Base-by-base conservation (phyloP, 805 yeast species). In the Grigorovia transvaalensis region DNA sequence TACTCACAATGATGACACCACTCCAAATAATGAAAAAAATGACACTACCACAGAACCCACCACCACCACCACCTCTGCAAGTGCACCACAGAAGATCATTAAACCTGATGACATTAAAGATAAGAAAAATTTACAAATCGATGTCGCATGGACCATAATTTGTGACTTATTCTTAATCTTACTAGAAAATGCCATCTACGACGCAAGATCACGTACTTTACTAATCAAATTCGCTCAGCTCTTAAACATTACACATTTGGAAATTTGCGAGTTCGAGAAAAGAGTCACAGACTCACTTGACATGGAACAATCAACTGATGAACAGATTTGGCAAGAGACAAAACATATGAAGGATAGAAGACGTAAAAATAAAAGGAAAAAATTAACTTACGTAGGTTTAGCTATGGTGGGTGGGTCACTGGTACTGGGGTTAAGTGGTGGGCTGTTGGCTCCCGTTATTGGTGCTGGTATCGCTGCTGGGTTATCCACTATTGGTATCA, bases 391-490 rank as follows among this genome's bases (percentile, higher is more conserved):
- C 61, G 86, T 93, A 55, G 99, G 98, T 0, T 71, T 93, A 48
- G 99, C 99, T 0, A 93, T 98, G 8, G 76, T 90, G 15, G 98
- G 98, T 30, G 99, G 99, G 1, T 90, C 96, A 1, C 72, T 93
- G 20, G 96, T 93, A 1, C 79, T 93, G 53, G 99, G 99, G 1
- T 72, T 93, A 18, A 88, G 96, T 54, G 98, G 96, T 9, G 99
- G 99, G 7, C 69, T 93, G 45, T 71, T 93, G 46, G 99, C 99
- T 0, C 99, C 99, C 0, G 96, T 95, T 2, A 95, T 93, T 61
- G 98, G 98, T 49, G 98, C 98, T 1, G 99, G 99, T 61, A 64
- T 93, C 30, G 99, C 98, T 1, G 98, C 98, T 3, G 99, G 98
- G 15, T 73, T 93, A 44, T 84, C 97, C 1, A 93, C 99, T 0